These are phyloP conservation scores for Escallonia rubra DNA, from an alignment of 129 eudicot genomes.

Conservation along the genomic window DNA sequence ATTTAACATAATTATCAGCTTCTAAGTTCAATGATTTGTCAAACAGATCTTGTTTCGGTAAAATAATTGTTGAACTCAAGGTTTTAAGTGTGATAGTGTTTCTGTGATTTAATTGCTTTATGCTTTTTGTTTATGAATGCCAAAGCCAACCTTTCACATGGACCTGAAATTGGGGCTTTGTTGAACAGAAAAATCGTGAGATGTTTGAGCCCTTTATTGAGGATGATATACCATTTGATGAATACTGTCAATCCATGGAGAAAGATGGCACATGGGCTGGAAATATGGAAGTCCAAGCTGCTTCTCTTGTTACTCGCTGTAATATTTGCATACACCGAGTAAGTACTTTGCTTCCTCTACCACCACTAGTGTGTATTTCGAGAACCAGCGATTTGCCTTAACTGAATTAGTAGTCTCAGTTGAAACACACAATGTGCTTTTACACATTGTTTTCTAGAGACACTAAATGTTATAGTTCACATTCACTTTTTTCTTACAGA, in stretches of 20 bases:
- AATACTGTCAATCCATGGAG: conserved; percentile 82
- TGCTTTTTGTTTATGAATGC: no score
- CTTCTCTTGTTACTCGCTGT: conserved; percentile 80
- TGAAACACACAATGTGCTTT: background rate
- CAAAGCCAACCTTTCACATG: no score
- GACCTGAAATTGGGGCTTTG: background rate
- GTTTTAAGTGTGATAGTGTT: no score
- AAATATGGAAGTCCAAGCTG: conserved; percentile 95
- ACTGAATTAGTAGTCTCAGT: no score
- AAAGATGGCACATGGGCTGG: conserved; percentile 99
- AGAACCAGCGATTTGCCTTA: background rate
- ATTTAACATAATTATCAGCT: no score
- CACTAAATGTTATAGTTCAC: conserved; percentile 2
- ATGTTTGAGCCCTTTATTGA: conserved; percentile 95
- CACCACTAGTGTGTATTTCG: no score
- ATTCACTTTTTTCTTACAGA: conserved; percentile 35
- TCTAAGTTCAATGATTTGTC: no score
- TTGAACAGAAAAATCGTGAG: conserved; percentile 68
- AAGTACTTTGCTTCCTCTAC: conserved; percentile 14
- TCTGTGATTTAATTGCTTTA: no score
- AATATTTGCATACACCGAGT: conserved; percentile 95
- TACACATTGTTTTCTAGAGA: background rate
- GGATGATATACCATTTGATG: conserved; percentile 90
- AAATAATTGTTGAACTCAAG: no score
- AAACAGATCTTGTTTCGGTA: no score